These are phyloP conservation scores for Candolleomyces efflorescens DNA, from an alignment of 768 basidiomycete genomes.

Conservation along the genomic window DNA sequence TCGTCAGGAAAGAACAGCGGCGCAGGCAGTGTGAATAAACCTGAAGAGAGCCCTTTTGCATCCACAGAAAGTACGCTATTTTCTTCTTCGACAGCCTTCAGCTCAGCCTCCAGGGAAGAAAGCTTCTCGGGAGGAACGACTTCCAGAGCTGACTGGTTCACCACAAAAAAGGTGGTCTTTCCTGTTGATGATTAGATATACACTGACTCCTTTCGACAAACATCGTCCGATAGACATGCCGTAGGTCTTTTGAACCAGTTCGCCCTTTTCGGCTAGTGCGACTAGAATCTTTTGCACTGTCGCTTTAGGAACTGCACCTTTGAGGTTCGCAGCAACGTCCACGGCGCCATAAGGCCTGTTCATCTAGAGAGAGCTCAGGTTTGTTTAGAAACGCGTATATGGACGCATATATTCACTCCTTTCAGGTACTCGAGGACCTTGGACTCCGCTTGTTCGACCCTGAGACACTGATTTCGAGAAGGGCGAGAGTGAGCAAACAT, in stretches of 20 bases:
- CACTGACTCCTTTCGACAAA: conserved; percentile 7
- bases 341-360: conserved; percentile 94
- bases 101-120: conserved; percentile 54
- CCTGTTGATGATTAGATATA: conserved; percentile 38
- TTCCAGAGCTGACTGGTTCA: conserved; percentile 71
- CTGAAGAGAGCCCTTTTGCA: conserved; percentile 34
- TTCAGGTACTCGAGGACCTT: conserved; percentile 76
- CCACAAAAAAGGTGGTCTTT: conserved; percentile 84
- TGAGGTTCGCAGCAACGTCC: conserved; percentile 87
- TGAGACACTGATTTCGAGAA: background rate
- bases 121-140: conserved; percentile 61
- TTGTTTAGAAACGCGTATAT: background rate
- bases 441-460: conserved; percentile 58
- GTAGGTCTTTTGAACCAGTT: conserved; percentile 78
- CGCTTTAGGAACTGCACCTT: conserved; percentile 83
- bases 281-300: conserved; percentile 81
- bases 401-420: conserved; percentile 37
- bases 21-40: conserved; percentile 7
- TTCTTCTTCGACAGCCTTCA: conserved; percentile 52
- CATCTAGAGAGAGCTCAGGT: conserved; percentile 46
- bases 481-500: background rate
- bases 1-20: background rate
- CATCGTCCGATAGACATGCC: conserved; percentile 37
- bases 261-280: conserved; percentile 80
- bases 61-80: conserved; percentile 51